These are phyloP conservation scores for Metarhizium rileyi DNA, from an alignment of 2,329 filamentous ascomycete species.

Conservation along the genomic window DNA sequence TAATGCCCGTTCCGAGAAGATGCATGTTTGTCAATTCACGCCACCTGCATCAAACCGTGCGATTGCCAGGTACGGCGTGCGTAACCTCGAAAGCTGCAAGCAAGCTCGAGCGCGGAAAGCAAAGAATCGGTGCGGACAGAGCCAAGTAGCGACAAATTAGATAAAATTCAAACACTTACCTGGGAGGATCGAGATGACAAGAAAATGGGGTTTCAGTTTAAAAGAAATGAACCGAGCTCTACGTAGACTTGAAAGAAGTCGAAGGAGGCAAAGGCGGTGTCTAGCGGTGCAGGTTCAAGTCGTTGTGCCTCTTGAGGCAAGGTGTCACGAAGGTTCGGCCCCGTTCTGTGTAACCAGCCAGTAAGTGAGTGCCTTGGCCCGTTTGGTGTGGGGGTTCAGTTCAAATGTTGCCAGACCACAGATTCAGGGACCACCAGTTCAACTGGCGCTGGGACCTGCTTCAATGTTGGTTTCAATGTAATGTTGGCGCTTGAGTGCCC, in stretches of 20 bases:
- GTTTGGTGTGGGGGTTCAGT: too few relatives aligned
- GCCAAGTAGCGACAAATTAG: background rate
- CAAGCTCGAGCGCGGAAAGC: background rate
- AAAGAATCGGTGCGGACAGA: background rate
- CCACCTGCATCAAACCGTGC: background rate
- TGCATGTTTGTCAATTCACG: background rate
- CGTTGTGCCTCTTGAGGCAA: slow-evolving; percentile 24
- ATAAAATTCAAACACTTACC: background rate
- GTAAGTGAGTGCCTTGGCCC: background rate
- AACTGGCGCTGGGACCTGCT: background rate
- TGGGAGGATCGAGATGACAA: background rate
- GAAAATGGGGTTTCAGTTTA: background rate
- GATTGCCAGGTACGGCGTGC: background rate
- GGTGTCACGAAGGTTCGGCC: slow-evolving; percentile 20
- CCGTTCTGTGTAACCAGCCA: background rate
- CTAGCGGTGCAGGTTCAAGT: slow-evolving; percentile 3
- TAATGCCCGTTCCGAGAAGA: background rate
- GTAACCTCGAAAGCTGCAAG: background rate
- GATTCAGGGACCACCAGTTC: too few relatives aligned
- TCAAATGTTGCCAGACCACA: too few relatives aligned
- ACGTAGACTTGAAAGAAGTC: slow-evolving; percentile 1
- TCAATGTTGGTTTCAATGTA: too few relatives aligned
- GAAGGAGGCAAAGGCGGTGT: slow-evolving; percentile 1
- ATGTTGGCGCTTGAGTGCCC: background rate
- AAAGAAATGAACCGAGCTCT: slow-evolving; percentile 2